These are phyloP conservation scores for Groenewaldozyma auringiensis DNA, from an alignment of 1,139 yeast genomes.

Conservation along the genomic window DNA sequence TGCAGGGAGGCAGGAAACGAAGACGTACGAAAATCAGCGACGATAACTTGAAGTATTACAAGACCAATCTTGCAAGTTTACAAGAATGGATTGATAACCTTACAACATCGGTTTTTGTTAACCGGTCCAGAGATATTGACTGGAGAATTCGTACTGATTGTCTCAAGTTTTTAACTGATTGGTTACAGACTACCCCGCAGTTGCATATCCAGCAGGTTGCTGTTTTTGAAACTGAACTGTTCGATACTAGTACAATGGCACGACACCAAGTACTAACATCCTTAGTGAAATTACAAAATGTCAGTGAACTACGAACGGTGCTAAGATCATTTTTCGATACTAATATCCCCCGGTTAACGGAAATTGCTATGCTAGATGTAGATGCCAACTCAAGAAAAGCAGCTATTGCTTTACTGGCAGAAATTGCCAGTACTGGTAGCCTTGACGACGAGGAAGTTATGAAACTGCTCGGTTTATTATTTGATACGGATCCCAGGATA, in stretches of 20 bases:
- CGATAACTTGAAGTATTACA: slow-evolving; percentile 34
- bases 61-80: slow-evolving; percentile 46
- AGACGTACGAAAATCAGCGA: slow-evolving; percentile 1
- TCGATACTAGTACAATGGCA: slow-evolving; percentile 58
- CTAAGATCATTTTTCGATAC: slow-evolving; percentile 66
- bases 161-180: slow-evolving; percentile 49
- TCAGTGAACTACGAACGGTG: slow-evolving; percentile 37
- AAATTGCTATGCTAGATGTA: slow-evolving; percentile 49
- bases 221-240: slow-evolving; percentile 74
- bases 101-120: slow-evolving; percentile 59
- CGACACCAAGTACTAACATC: slow-evolving; percentile 58
- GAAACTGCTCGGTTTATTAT: slow-evolving; percentile 38
- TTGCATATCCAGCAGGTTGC: slow-evolving; percentile 61
- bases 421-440: slow-evolving; percentile 53
- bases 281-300: slow-evolving; percentile 42
- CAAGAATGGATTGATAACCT: slow-evolving; percentile 57
- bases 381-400: slow-evolving; percentile 47
- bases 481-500: slow-evolving; percentile 34
- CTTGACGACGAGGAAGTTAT: slow-evolving; percentile 55
- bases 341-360: slow-evolving; percentile 56
- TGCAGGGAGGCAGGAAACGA: slow-evolving; percentile 7
- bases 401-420: slow-evolving; percentile 48
- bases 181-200: slow-evolving; percentile 69
- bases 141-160: slow-evolving; percentile 65
- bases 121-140: slow-evolving; percentile 77